Evolutionary conservation across 2,329 filamentous ascomycete species (phyloP), one percentile per base, ranked within the genome.

Genomic region (Sphaerulina musiva): DNA sequence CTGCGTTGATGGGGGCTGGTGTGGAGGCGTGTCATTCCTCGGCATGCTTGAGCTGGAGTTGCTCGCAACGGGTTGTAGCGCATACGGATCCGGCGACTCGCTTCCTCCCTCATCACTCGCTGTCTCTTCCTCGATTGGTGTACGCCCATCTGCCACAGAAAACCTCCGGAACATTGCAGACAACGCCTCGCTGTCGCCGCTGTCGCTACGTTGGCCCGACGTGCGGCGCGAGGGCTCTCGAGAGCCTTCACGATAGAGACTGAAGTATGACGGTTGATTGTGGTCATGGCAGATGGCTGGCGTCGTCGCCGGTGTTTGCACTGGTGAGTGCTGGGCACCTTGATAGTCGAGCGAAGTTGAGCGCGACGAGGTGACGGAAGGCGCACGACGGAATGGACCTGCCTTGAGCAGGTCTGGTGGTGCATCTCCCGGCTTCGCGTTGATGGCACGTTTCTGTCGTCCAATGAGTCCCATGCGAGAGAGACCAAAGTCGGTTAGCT

Each of bases 401-500:
- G 93, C 85, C 68, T 95, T 96, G 42, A 97, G 79, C 10, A 98
- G 76, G 73, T 98, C 95, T 1, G 93, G 93, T 1, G 85, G 90
- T n/a, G 86, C 83, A 60, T 98, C 92, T 32, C 84, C 83, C 29
- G 83, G 68, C 80, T 83, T 81, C 74, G 80, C 84, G 67, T 86
- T 93, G 46, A 96, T 78, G 20, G 92, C 89, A 65, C 93, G 84
- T 75, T 98, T 97, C 73, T 98, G 93, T 65, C 93, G 87, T 56
- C 93, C 93, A 57, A 98, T 87, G 59, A 98, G 77, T 68, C 93
- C 95, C 92, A 98, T 97, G 29, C 93, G 85, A 10, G 93, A 98
- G 26, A 98, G 78, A 57, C 93, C 93, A 74, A 98, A 98, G 70
- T 98, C 93, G 1, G 95, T 98, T 64, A 98, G 78, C 72, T 98